Conservation (phyloP, 345 rosid species). For the Nephelium lappaceum region DNA sequence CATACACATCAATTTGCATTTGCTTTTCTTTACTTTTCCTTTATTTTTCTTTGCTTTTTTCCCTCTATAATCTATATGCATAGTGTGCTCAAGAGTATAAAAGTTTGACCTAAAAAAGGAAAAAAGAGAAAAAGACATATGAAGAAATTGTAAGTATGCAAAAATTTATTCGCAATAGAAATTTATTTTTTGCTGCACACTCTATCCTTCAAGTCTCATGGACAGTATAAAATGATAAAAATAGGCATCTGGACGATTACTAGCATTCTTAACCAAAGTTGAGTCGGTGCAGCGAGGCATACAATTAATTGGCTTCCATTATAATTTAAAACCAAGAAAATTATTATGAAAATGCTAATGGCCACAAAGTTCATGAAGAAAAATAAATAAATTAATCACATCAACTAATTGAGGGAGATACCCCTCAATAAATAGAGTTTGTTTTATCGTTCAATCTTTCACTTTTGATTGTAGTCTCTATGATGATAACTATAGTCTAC, state of each 20-base stretch:
- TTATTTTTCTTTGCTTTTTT: too few relatives aligned
- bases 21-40: background rate
- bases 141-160: too few relatives aligned
- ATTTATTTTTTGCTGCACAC: too few relatives aligned
- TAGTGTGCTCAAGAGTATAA: background rate
- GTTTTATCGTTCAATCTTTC: background rate
- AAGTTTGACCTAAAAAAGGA: background rate
- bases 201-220: too few relatives aligned
- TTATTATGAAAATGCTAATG: constrained; percentile 3
- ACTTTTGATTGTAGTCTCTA: background rate
- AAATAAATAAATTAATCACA: too few relatives aligned
- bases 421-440: too few relatives aligned
- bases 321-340: background rate
- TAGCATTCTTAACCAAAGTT: background rate
- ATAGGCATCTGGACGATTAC: background rate
- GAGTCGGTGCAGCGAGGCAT: background rate
- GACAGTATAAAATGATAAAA: too few relatives aligned
- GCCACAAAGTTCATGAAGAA: background rate
- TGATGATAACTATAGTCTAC: background rate
- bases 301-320: background rate
- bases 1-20: background rate
- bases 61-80: background rate
- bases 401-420: too few relatives aligned
- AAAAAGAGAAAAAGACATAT: background rate
- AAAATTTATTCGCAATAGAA: too few relatives aligned